phyloP scores from a whole-genome alignment of 2,329 filamentous ascomycete genomes.

The Diaporthe sp. region DNA sequence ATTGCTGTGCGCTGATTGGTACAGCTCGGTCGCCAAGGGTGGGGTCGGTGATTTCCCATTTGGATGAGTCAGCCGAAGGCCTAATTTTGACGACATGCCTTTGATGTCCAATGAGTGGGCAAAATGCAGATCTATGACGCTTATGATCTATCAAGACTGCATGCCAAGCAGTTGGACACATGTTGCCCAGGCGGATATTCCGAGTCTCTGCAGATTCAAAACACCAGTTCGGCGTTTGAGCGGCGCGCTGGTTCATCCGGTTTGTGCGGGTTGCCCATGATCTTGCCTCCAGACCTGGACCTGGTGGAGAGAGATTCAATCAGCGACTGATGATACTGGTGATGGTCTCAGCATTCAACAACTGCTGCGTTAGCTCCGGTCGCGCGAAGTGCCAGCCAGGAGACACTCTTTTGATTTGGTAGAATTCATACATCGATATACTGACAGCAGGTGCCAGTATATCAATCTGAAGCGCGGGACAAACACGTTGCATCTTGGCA shows the following conservation, averaged over 20 bases:
- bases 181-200: neutral
- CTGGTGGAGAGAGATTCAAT: neutral
- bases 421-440: neutral
- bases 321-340: neutral
- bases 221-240: neutral
- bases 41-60: neutral
- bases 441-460: neutral
- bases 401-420: neutral
- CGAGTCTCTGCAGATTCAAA: neutral
- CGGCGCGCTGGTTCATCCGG: neutral
- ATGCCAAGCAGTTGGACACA: neutral
- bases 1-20: neutral
- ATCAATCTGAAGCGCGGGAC: neutral
- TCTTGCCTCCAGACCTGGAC: neutral
- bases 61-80: neutral
- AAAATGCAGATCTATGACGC: neutral
- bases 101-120: neutral
- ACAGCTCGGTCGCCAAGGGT: neutral
- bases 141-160: neutral
- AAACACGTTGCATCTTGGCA: neutral
- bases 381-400: neutral
- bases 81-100: constrained; percentile 16
- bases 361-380: neutral
- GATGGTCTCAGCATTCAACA: neutral
- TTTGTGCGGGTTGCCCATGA: neutral